Evolutionary conservation across 2,329 filamentous ascomycete species (phyloP), one percentile per base, ranked within the genome.

Genomic region (Thelonectria rubi): DNA sequence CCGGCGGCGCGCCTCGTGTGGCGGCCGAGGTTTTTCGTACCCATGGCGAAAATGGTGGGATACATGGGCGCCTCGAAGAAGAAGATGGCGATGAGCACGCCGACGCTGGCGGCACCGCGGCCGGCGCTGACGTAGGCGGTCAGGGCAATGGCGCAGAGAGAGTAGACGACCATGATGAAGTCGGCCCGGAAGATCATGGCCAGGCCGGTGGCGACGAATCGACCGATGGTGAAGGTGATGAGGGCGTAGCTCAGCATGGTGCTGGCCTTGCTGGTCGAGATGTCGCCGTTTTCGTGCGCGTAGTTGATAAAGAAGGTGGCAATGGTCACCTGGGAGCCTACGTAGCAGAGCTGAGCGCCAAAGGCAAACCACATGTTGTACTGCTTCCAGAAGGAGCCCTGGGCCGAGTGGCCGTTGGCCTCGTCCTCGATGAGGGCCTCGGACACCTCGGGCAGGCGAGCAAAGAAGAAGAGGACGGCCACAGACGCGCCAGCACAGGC

Each of bases 51-150:
- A 71, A 94, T 92, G 18, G 91, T 93, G 0, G 91, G 91, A 80
- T 94, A 94, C 76, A 89, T 90, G 72, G 92, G 90, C 6, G 86
- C 89, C 77, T 92, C 90, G 75, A 93, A 94, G 81, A 94, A 93
- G 48, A 93, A 82, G 18, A 89, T 86, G 26, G 91, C 65, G 75
- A 87, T 91, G 32, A 93, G 82, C 81, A 93, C 87, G n/a, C 81
- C 78, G 59, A 87, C 79, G 50, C 82, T 83, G 1, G 75, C 75
- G 66, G 81, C 77, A 26, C 79, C 81, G 3, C 26, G 5, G 11
- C 75, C 66, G 62, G 80, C 75, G 3, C 81, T 81, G 70, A 83
- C 81, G 49, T 83, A 74, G 8, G 83, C 80, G 12, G 76, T 79
- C 39, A 82, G 72, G 75, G 92, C 93, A 57, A 91, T 76, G 72